A percentile compares a stretch with the other conserved stretches of the same genome.
Evolutionary conservation across 495 filamentous ascomycete species (phyloP).

Genomic region (Lentithecium fluviatile): DNA sequence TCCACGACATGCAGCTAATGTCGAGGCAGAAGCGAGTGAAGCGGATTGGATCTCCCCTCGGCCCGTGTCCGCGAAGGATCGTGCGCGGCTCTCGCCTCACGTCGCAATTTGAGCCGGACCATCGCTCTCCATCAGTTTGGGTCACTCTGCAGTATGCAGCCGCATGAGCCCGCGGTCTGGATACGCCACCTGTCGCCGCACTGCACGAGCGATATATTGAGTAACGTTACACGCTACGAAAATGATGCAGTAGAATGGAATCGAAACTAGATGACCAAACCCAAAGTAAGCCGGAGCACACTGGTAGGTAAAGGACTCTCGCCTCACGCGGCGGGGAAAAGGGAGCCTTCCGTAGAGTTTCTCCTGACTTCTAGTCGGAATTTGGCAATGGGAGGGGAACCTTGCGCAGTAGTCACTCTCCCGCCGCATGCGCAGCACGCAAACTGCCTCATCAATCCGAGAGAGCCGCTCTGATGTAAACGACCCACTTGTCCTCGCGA

Average conservation of each 20-base stretch:
- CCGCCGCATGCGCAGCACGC: neutral
- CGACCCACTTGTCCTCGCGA: no score
- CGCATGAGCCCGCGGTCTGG: conserved; percentile 3
- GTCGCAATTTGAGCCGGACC: conserved; percentile 8
- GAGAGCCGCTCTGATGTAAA: no score
- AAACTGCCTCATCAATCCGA: no score
- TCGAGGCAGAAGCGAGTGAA: neutral
- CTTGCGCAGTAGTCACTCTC: neutral
- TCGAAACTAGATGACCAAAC: neutral
- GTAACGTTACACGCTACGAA: neutral
- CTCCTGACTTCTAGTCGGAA: neutral
- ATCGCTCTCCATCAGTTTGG: conserved; percentile 6
- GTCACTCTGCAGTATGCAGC: neutral
- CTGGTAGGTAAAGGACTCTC: neutral
- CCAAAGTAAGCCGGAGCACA: neutral
- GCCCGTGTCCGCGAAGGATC: conserved; percentile 24
- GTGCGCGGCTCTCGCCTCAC: conserved; percentile 33
- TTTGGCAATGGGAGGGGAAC: neutral
- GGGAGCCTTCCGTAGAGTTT: no score
- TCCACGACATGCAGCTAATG: conserved; percentile 28
- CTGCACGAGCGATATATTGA: conserved; percentile 10
- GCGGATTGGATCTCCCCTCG: conserved; percentile 24
- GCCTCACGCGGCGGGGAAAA: no score
- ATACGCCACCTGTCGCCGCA: conserved; percentile 10
- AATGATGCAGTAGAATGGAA: neutral